Base-by-base conservation (phyloP, 257 asterid genomes). In the Primulina eburnea region DNA sequence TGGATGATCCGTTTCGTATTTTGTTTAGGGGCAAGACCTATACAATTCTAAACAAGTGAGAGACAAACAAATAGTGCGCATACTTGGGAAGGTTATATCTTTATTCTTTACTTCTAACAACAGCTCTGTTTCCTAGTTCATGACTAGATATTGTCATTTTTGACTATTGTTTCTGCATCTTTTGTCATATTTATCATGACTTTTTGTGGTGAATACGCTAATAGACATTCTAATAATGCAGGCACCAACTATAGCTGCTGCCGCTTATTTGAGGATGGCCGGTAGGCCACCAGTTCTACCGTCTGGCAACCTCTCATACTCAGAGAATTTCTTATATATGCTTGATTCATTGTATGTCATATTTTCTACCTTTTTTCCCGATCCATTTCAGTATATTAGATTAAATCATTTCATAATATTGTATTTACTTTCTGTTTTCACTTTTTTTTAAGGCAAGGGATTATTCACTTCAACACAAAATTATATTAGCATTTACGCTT, bases 221-320 rank as follows among this genome's bases (percentile, higher is more conserved):
- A 71, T 58, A 70, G 7, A 61, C 28, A 52, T 78, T 55, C 43
- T 70, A 16, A 33, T 68, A 52, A 34, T 72, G 76, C 87, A 94
- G 99, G 99, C 88, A 14, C 98, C 99, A 30, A 94, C 99, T 58
- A 94, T 91, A 73, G 99, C 99, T 67, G 97, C 99, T 26, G 99
- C 99, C 35, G 98, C 99, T 79, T 91, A 91, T 81, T 82, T 94
- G 87, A 94, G 99, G 78, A 80, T 91, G 90, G 96, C 99, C 21
- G 99, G 99, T 78, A 84, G 99, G 80, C 96, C 99, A 35, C 87
- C 97, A 66, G 98, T 91, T 79, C 98, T 89, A 68, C 99, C 99
- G n/a, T 94, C 97, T 50, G 89, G 78, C 85, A 91, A 75, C 65
- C 93, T 94, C 32, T 94, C 99, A 40, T 94, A 94, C 81, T 82